Evolutionary conservation across 192 early-diverging fungal species (phyloP), one percentile per base, ranked within the genome.

Genomic region (Funneliformis geosporum): DNA sequence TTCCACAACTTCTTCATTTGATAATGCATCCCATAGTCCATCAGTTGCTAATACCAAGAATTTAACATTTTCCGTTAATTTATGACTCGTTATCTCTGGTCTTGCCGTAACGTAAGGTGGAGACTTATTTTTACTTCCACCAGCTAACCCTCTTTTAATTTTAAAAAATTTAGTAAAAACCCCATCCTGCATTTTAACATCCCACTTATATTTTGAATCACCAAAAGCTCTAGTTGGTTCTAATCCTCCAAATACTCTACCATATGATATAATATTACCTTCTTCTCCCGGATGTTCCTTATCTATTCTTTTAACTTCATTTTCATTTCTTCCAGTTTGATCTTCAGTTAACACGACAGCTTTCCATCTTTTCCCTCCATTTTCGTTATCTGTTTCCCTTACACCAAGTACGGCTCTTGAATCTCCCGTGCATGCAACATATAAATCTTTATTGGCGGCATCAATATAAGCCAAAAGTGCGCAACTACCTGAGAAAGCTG

Each of bases 1-100:
- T 69, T 84, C 81, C 0, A 84, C 84, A 14, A 84, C 91, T 60
- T 95, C 90, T 2, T 87, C 89, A 61, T 90, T 91, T 4, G 89
- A 89, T 68, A 95, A 75, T 75, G 90, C 83, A 74, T 96, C 95
- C 86, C 93, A 96, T 2, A 97, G 82, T 8, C 95, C 95, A 86
- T 95, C 95, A 0, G 94, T 90, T 4, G 94, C 94, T 73, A 97
- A 81, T 1, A 97, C 90, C 39, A 97, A 79, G 76, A 93, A 96
- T 76, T 85, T 81, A 76, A 95, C 93, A 47, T 87, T 82, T 10
- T 84, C 47, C 65, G 80, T 81, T 8, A 96, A 80, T 73, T 90
- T 82, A 70, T 92, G 91, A 73, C 88, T 81, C 2, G 83, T 83
- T 1, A 94, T 86, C 4, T 92, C 91, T 2, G 95, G 95, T 66